phyloP scores from a whole-genome alignment of 2,329 filamentous ascomycete genomes.

The Xylariaceae sp. region DNA sequence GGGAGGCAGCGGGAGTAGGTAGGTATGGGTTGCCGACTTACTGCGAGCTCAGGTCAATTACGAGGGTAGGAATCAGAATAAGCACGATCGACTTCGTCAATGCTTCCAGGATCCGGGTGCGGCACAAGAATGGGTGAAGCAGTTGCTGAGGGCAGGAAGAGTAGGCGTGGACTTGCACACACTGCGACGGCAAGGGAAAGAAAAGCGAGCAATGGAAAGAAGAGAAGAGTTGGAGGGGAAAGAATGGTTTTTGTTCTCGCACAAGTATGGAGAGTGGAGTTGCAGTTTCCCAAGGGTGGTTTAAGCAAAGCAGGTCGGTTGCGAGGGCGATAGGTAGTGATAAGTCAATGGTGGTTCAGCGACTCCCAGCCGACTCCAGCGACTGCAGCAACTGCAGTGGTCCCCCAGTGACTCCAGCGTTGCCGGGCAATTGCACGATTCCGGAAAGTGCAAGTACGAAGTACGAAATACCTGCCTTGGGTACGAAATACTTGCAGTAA shows the following conservation, averaged over 20 bases:
- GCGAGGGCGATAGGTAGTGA: conserved; percentile 26
- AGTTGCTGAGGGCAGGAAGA: conserved; percentile 10
- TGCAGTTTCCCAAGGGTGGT: conserved; percentile 14
- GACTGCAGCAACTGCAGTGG: no score
- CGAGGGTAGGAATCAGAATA: conserved; percentile 1
- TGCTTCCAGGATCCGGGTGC: conserved; percentile 21
- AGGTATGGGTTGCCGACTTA: conserved; percentile 2
- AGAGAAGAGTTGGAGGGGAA: conserved; percentile 21
- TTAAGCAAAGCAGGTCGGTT: conserved; percentile 18
- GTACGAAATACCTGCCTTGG: no score
- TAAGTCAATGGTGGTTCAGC: neutral
- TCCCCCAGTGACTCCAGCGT: conserved; percentile 12
- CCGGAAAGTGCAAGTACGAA: conserved; percentile 3
- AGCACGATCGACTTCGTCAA: conserved; percentile 19
- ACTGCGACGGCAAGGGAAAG: conserved; percentile 18
- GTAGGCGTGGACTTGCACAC: conserved; percentile 23
- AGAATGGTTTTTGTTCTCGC: conserved; percentile 30
- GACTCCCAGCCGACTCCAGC: no score
- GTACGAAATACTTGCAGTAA: no score
- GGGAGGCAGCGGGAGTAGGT: neutral
- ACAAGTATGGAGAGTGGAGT: conserved; percentile 23
- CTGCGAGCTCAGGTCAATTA: neutral
- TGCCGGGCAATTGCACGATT: conserved; percentile 26
- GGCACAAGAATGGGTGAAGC: conserved; percentile 15
- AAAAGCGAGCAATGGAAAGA: conserved; percentile 14